Base-by-base conservation (phyloP, 1,284 basidiomycete species). In the Schizophyllum commune region DNA sequence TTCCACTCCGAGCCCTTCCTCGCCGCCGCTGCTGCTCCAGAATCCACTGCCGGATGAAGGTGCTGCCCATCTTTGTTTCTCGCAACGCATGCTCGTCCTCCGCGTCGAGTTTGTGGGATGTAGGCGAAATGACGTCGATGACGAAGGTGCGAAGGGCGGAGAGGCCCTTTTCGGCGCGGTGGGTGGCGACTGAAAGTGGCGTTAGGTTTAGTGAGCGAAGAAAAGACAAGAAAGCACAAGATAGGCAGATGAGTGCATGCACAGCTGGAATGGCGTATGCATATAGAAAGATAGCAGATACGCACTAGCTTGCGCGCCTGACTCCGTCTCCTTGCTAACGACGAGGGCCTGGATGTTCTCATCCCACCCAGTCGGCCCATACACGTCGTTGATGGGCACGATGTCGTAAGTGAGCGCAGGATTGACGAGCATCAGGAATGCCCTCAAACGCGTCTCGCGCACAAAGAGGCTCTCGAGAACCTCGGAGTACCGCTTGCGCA, bases 11-110 rank as follows among this genome's bases (percentile, higher is more conserved):
- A 47, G 9, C 13, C 13, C 39, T 47, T 3, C 17, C 39, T 47
- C 17, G 13, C 2, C 17, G 39, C 39, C 9, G 39, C 39, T 58
- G 57, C 55, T 75, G 73, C 61, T 79, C 73, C 21, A 80, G 83
- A 66, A 96, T 86, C 91, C 92, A 96, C 65, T 88, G 80, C 33
- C 94, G 79, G 65, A 97, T 94, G 64, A 83, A 90, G 7, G 93
- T 95, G 71, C 92, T 95, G 69, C 94, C 94, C 83, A 96, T 86
- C 79, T 96, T 96, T 52, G 85, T 80, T 65, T 83, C 78, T 69
- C 86, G 87, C 62, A 96, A 74, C 69, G 82, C 73, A 58, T 84
- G 84, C 32, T 83, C 79, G 69, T 94, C 88, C 33, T 80, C 79
- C 60, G 80, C 79, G 61, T 84, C 84, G 21, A 88, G 73, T 61